Conservation (phyloP, 169 alveolate genomes). For the Eimeria maxima region DNA sequence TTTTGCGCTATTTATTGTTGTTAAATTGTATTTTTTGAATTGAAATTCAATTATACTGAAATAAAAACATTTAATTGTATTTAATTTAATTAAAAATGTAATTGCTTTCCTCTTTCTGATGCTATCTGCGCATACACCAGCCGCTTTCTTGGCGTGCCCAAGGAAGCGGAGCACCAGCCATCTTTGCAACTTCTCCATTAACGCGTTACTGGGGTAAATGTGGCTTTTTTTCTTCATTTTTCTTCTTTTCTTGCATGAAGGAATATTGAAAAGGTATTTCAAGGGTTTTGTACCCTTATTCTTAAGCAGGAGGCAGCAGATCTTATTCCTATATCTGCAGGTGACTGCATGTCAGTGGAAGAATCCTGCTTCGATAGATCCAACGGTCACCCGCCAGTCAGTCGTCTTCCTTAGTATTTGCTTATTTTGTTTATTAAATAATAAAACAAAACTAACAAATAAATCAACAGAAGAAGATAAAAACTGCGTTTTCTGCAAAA, state of each 20-base stretch:
- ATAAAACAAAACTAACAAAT: too few relatives aligned
- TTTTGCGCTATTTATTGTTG: background rate
- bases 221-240: background rate
- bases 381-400: background rate
- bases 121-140: too few relatives aligned
- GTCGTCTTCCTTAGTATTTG: background rate
- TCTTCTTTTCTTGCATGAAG: background rate
- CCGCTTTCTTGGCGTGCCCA: background rate
- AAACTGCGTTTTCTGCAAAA: background rate
- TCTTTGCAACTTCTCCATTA: background rate
- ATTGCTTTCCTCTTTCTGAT: too few relatives aligned
- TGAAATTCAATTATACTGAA: background rate
- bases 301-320: background rate
- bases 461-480: background rate
- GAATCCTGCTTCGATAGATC: background rate
- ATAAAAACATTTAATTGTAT: background rate
- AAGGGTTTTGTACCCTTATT: background rate
- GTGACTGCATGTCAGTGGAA: background rate
- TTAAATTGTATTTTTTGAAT: background rate
- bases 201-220: too few relatives aligned
- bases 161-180: background rate
- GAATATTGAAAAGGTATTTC: too few relatives aligned
- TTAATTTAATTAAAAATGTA: background rate
- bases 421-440: too few relatives aligned
- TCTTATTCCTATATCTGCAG: background rate